Base-by-base conservation (phyloP, 805 yeast species). In the Wickerhamomyces queroliae region DNA sequence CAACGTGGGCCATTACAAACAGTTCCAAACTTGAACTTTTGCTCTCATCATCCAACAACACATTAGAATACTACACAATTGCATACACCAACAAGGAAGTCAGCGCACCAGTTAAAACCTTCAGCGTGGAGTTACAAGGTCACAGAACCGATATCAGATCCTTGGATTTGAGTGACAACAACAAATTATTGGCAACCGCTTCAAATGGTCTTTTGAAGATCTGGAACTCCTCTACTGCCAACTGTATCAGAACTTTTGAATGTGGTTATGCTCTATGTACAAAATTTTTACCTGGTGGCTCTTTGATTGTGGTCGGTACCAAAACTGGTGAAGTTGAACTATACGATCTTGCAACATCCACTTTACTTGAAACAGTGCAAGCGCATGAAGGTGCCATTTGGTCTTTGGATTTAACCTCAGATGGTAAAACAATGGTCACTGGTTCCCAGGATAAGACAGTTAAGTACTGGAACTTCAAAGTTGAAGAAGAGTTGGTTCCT, bases 371-470 rank as follows among this genome's bases (percentile, higher is more conserved):
- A 45, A 66, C 77, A 21, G 72, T 84, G 9, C 83, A 82, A 41
- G 97, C 95, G 0, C 95, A 87, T 55, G 76, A 72, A 9, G 81
- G 79, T 22, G 86, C 96, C 1, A 76, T 93, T 36, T 93, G 97
- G 97, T 81, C 95, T 1, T 67, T 93, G 49, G 96, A 91, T 58
- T 58, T 93, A 25, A 77, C 91, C 3, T 75, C 83, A 12, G 95
- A 91, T 61, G 99, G 98, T 13, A 82, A 78, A 49, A 71, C 82
- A 1, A 66, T 93, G 36, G 80, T 90, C 0, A 85, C 97, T 3
- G 99, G 97, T 9, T 91, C 97, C 25, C 95, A 95, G 29, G 99
- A 93, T 61, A 90, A 90, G 57, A 64, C 76, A 4, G 83, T 91
- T 31, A 88, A 87, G 57, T 88, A 89, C 58, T 93, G 99, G 99